phyloP scores from a whole-genome alignment of 768 basidiomycete species.

The Leccinum sublutescens region DNA sequence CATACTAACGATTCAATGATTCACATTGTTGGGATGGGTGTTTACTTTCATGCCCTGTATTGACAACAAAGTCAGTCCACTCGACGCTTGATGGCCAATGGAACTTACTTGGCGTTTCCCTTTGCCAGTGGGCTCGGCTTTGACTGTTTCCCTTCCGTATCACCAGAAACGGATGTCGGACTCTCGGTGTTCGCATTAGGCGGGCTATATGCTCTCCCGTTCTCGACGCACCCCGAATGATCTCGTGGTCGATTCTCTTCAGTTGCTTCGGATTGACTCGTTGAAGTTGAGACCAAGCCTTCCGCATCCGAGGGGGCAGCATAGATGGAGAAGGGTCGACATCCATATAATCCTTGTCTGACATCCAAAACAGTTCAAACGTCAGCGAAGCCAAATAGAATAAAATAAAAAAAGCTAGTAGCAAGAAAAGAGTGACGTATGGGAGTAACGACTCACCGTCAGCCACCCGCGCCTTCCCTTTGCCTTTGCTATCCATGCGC shows the following conservation, averaged over 20 bases:
- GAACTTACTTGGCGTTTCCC: too few relatives aligned
- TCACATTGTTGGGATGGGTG: too few relatives aligned
- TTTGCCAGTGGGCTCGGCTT: too few relatives aligned
- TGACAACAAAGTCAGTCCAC: too few relatives aligned
- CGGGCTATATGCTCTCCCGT: conserved; percentile 17
- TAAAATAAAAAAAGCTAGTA: background rate
- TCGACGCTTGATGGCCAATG: too few relatives aligned
- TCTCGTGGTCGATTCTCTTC: conserved; percentile 2
- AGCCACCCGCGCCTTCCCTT: conserved; percentile 15
- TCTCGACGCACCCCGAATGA: conserved; percentile 1
- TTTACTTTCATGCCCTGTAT: too few relatives aligned
- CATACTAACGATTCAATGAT: too few relatives aligned
- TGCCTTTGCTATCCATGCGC: conserved; percentile 14
- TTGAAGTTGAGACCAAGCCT: conserved; percentile 36
- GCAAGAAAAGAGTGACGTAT: background rate
- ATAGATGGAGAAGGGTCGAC: conserved; percentile 14
- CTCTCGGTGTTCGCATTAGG: conserved; percentile 19
- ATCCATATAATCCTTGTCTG: conserved; percentile 15
- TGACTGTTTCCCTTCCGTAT: too few relatives aligned
- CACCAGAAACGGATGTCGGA: conserved; percentile 14
- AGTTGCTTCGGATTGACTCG: conserved; percentile 1
- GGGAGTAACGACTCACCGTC: conserved; percentile 21
- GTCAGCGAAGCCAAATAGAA: background rate
- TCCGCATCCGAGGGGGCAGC: conserved; percentile 67
- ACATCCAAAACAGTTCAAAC: background rate